phyloP scores from a whole-genome alignment of 1,139 yeast species.

The Pichia sp. region DNA sequence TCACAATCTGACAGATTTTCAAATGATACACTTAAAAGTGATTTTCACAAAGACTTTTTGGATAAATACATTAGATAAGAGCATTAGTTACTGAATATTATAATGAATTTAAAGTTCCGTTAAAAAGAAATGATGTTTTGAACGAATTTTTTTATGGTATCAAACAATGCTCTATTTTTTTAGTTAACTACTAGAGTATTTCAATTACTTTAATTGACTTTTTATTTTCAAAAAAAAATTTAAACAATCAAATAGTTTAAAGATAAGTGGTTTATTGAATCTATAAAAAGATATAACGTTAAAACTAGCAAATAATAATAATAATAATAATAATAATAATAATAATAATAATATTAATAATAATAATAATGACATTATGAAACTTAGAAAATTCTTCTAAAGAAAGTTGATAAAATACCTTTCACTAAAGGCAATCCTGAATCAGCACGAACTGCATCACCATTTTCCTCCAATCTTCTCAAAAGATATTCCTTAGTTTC shows the following conservation, averaged over 20 bases:
- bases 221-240: no score
- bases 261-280: no score
- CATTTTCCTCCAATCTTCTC: slow-evolving; percentile 93
- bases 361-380: background rate
- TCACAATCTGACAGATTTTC: slow-evolving; percentile 35
- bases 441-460: slow-evolving; percentile 87
- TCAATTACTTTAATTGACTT: no score
- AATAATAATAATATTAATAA: no score
- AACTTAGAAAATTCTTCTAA: slow-evolving; percentile 33
- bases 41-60: slow-evolving; percentile 65
- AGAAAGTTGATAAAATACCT: slow-evolving; percentile 44
- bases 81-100: background rate
- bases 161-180: no score
- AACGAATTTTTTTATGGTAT: no score
- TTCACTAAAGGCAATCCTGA: slow-evolving; percentile 75
- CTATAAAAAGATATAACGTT: no score
- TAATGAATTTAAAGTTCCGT: no score
- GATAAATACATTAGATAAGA: slow-evolving; percentile 50
- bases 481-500: slow-evolving; percentile 88
- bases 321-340: background rate
- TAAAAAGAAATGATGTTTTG: no score
- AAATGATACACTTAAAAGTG: slow-evolving; percentile 62
- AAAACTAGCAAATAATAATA: no score
- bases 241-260: no score
- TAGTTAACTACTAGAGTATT: no score